A percentile compares a stretch with the other conserved stretches of the same genome.
Conservation (phyloP, 805 yeast species). For the Wickerhamiella domercqiae region DNA sequence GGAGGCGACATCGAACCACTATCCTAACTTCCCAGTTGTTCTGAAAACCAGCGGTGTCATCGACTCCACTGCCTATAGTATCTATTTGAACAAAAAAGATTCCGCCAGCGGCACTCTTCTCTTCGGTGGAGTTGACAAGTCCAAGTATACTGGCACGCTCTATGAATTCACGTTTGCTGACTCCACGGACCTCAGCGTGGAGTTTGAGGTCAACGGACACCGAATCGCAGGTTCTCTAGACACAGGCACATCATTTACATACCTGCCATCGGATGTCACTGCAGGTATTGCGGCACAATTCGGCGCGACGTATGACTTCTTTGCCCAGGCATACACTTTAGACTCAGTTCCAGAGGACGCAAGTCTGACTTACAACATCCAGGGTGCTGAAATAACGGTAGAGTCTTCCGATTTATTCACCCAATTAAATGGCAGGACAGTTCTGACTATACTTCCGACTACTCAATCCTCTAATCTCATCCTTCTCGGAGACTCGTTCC, state of each 20-base stretch:
- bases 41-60: slow-evolving; percentile 29
- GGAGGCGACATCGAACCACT: slow-evolving; percentile 9
- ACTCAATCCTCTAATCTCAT: slow-evolving; percentile 16
- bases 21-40: slow-evolving; percentile 22
- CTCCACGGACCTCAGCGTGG: slow-evolving; percentile 7
- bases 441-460: slow-evolving; percentile 10
- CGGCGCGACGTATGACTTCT: slow-evolving; percentile 6
- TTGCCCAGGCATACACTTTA: slow-evolving; percentile 4
- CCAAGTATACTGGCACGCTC: slow-evolving; percentile 39
- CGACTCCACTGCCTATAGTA: slow-evolving; percentile 30
- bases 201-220: slow-evolving; percentile 8
- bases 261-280: slow-evolving; percentile 25
- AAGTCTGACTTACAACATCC: slow-evolving; percentile 11
- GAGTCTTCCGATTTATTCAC: slow-evolving; percentile 19
- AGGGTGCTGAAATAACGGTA: slow-evolving; percentile 13
- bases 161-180: slow-evolving; percentile 8
- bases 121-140: slow-evolving; percentile 58
- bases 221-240: slow-evolving; percentile 26
- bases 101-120: slow-evolving; percentile 14
- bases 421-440: slow-evolving; percentile 3
- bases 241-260: slow-evolving; percentile 36
- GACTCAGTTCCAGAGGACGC: slow-evolving; percentile 1
- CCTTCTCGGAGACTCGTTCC: slow-evolving; percentile 43
- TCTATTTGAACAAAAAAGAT: slow-evolving; percentile 27
- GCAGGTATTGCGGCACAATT: slow-evolving; percentile 5